Conservation (phyloP, 495 filamentous ascomycete species). For the Letharia lupina region DNA sequence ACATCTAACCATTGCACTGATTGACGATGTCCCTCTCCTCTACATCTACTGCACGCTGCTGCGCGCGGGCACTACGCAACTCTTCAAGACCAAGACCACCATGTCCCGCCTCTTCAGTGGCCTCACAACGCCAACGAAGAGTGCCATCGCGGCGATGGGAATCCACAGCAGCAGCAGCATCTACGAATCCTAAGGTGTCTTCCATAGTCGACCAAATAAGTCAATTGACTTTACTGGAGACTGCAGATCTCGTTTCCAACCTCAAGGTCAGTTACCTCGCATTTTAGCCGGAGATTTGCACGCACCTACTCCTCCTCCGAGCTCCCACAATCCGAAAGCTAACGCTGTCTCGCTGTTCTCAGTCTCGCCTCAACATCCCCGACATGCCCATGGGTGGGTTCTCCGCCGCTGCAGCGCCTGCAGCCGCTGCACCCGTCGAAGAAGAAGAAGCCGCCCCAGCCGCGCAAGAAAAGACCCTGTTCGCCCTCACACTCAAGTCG, state of each 20-base stretch:
- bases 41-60: slow-evolving; percentile 18
- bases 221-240: slow-evolving; percentile 94
- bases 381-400: slow-evolving; percentile 90
- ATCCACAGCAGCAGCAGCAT: slow-evolving; percentile 54
- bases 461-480: slow-evolving; percentile 89
- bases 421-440: slow-evolving; percentile 60
- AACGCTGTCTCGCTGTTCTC: slow-evolving; percentile 18
- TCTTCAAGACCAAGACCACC: slow-evolving; percentile 13
- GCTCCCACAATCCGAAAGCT: background rate
- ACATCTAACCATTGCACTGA: background rate
- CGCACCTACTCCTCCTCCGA: slow-evolving; percentile 1
- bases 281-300: background rate
- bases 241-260: slow-evolving; percentile 83
- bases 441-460: slow-evolving; percentile 77
- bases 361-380: slow-evolving; percentile 95
- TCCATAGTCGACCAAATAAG: slow-evolving; percentile 96
- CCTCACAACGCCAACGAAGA: slow-evolving; percentile 20
- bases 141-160: slow-evolving; percentile 52
- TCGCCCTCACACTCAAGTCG: slow-evolving; percentile 84
- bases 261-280: slow-evolving; percentile 60
- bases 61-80: slow-evolving; percentile 11
- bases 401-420: slow-evolving; percentile 49
- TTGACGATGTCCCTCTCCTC: slow-evolving; percentile 17
- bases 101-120: background rate
- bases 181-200: slow-evolving; percentile 72